Evolutionary conservation across 768 basidiomycete species (phyloP).

Genomic region (Tricholoma sp.): DNA sequence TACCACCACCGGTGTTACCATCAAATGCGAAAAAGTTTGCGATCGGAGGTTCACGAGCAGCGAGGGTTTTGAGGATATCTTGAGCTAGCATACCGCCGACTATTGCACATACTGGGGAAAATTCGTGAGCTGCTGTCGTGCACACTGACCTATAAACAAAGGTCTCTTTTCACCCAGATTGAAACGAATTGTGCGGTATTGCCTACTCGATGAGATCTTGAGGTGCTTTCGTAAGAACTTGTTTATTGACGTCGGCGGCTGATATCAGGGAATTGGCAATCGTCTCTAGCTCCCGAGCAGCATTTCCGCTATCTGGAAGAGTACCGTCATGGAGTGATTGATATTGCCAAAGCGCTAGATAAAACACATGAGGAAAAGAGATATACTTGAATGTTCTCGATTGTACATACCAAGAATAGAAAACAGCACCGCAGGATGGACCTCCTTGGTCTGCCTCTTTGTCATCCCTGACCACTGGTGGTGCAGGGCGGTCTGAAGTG

Average conservation of each 20-base stretch:
- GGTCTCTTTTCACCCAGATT: constrained; percentile 3
- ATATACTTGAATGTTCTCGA: background rate
- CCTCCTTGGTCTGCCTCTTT: constrained; percentile 73
- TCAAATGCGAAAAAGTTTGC: constrained; percentile 91
- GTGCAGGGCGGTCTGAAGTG: constrained; percentile 56
- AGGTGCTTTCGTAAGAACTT: constrained; percentile 54
- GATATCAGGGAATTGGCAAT: constrained; percentile 59
- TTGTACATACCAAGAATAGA: constrained; percentile 58
- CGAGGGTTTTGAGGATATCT: constrained; percentile 88
- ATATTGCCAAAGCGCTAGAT: constrained; percentile 78
- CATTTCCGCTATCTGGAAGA: constrained; percentile 48
- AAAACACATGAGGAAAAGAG: background rate
- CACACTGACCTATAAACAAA: constrained; percentile 49
- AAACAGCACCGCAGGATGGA: constrained; percentile 73
- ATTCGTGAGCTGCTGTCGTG: constrained; percentile 72
- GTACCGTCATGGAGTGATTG: constrained; percentile 50
- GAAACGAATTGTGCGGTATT: constrained; percentile 8
- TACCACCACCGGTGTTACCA: constrained; percentile 71
- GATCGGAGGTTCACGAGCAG: constrained; percentile 87
- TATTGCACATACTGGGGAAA: constrained; percentile 91
- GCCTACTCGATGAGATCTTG: constrained; percentile 58
- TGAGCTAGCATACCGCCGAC: constrained; percentile 93
- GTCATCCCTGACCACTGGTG: constrained; percentile 68
- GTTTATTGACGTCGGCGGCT: constrained; percentile 64
- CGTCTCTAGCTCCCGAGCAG: constrained; percentile 53